These are phyloP conservation scores for Chlorella sp. DNA, from an alignment of 139 green algal genomes.

Conservation along the genomic window DNA sequence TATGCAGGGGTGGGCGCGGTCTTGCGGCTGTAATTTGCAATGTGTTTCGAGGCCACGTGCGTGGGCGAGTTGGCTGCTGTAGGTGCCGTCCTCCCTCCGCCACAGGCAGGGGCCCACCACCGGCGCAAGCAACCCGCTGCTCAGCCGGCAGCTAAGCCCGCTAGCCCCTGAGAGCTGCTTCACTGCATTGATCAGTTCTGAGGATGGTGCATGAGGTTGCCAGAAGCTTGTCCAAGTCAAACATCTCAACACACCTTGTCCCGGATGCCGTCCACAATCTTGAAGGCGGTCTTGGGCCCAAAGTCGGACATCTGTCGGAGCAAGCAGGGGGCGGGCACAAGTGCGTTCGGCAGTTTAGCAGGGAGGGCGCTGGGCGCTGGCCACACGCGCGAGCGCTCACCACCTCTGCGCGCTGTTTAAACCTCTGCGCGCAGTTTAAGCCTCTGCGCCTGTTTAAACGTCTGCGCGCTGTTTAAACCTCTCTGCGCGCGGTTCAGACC, in stretches of 20 bases:
- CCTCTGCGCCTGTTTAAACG: no score
- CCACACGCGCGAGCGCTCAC: background rate
- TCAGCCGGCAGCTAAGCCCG: background rate
- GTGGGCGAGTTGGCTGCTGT: no score
- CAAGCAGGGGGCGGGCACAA: background rate
- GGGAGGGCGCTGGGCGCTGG: background rate
- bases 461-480: no score
- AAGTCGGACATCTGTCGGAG: conserved; percentile 83
- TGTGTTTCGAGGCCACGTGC: no score
- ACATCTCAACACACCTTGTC: conserved; percentile 71
- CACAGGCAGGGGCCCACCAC: no score
- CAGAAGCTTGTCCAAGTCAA: conserved; percentile 63
- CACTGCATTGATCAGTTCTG: no score
- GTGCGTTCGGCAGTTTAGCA: background rate
- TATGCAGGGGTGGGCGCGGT: no score
- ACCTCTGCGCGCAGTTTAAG: no score
- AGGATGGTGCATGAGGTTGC: no score
- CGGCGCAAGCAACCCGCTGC: background rate
- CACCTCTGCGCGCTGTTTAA: no score
- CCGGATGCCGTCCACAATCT: conserved; percentile 86
- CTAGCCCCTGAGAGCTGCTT: background rate
- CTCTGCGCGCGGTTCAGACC: background rate
- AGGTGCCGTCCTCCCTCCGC: no score
- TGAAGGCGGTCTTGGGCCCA: conserved; percentile 86
- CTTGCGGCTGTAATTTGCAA: no score